Conservation (phyloP, 352 stramenopile genomes). For the Globisporangium barbulae region DNA sequence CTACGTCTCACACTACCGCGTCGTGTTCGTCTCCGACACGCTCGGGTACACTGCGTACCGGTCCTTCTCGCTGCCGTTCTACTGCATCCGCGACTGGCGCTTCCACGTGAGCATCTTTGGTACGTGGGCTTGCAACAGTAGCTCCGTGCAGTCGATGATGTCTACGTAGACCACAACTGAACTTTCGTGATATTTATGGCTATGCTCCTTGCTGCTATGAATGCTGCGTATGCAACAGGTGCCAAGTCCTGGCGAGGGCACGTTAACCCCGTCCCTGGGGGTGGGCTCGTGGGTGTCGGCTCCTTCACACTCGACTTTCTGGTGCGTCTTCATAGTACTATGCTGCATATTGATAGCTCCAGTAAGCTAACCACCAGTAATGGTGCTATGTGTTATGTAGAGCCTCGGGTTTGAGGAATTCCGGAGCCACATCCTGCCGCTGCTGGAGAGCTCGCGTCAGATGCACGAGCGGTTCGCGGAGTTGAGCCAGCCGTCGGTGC, state of each 20-base stretch:
- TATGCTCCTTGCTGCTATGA: background rate
- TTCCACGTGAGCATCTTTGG: slow-evolving; percentile 64
- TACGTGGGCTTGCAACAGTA: slow-evolving; percentile 16
- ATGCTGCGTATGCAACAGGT: slow-evolving; percentile 24
- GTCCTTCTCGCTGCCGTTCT: slow-evolving; percentile 78
- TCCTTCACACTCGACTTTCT: slow-evolving; percentile 60
- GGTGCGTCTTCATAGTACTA: slow-evolving; percentile 22
- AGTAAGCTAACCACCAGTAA: background rate
- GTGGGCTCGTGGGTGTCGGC: slow-evolving; percentile 60
- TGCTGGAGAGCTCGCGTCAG: slow-evolving; percentile 51
- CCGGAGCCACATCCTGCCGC: slow-evolving; percentile 53
- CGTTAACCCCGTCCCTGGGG: slow-evolving; percentile 66
- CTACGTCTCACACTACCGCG: slow-evolving; percentile 76
- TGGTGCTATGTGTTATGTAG: slow-evolving; percentile 22
- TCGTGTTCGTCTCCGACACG: slow-evolving; percentile 59
- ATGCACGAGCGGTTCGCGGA: slow-evolving; percentile 52
- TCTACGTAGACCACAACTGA: background rate
- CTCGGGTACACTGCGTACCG: slow-evolving; percentile 39
- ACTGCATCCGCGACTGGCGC: slow-evolving; percentile 69
- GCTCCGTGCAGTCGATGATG: background rate
- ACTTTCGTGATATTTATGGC: background rate
- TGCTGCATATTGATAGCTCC: background rate
- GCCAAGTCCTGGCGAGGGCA: slow-evolving; percentile 59
- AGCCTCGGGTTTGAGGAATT: slow-evolving; percentile 78
- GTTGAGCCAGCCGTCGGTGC: slow-evolving; percentile 54